Conservation (phyloP, 208 protist genomes). For the Leishmania martiniquensis region DNA sequence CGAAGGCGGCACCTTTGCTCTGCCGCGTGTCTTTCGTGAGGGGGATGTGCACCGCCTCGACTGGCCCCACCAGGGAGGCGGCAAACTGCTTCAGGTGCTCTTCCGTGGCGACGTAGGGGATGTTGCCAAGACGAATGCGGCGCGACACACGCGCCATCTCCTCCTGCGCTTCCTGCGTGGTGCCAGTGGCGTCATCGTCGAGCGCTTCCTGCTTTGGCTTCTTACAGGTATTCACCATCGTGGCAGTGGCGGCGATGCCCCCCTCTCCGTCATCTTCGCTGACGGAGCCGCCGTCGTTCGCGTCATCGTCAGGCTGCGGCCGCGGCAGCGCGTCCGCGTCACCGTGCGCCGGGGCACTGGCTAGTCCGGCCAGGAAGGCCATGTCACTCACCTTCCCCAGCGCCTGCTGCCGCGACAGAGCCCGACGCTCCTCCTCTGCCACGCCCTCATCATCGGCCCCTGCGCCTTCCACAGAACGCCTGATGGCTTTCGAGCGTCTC, state of each 20-base stretch:
- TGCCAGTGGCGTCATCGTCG: not conserved
- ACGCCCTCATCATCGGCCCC: not conserved
- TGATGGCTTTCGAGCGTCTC: not conserved
- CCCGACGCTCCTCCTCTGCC: constrained; percentile 19
- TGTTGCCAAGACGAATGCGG: constrained; percentile 95
- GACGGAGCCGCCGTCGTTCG: not conserved
- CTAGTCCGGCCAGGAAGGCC: constrained; percentile 70
- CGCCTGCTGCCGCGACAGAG: constrained; percentile 61
- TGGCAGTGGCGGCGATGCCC: not conserved
- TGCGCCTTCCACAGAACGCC: not conserved
- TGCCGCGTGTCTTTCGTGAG: constrained; percentile 93
- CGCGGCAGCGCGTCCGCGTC: not conserved
- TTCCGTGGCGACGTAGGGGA: constrained; percentile 96
- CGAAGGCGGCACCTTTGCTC: constrained; percentile 94
- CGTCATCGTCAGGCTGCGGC: constrained; percentile 7
- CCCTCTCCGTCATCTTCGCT: constrained; percentile 7
- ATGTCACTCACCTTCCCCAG: constrained; percentile 78
- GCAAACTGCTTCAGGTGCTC: constrained; percentile 93
- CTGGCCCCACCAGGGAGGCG: constrained; percentile 88
- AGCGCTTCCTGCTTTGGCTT: constrained; percentile 8
- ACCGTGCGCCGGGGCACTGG: constrained; percentile 7
- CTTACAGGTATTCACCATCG: not conserved
- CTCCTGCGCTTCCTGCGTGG: constrained; percentile 25
- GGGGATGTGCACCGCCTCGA: constrained; percentile 93
- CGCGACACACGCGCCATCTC: constrained; percentile 72